A percentile compares a stretch with the other conserved stretches of the same genome.
phyloP scores from a whole-genome alignment of 208 protist genomes.

The Angomonas deanei region DNA sequence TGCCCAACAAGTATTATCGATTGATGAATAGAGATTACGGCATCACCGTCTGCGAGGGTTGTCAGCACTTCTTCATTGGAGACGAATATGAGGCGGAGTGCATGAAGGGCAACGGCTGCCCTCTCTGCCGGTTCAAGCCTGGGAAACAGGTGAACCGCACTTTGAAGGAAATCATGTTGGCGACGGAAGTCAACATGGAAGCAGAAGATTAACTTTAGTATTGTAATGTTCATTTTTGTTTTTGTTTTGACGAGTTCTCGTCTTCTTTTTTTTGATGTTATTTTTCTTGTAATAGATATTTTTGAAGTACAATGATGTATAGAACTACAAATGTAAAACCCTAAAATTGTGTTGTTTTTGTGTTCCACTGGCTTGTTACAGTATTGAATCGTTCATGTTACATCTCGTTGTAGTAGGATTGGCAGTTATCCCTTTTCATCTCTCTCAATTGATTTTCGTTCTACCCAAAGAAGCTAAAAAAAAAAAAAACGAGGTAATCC shows the following conservation, averaged over 20 bases:
- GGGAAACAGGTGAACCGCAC: conserved; percentile 44
- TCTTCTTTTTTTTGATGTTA: conserved; percentile 4
- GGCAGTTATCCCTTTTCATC: too few relatives aligned
- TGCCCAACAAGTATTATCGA: conserved; percentile 88
- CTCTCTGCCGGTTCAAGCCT: conserved; percentile 82
- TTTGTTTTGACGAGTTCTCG: neutral
- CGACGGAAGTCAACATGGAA: conserved; percentile 16
- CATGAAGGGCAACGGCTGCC: conserved; percentile 86
- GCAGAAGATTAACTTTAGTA: neutral
- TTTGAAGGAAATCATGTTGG: conserved; percentile 56
- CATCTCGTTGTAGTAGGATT: too few relatives aligned
- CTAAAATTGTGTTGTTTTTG: too few relatives aligned
- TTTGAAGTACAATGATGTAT: neutral
- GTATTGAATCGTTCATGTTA: too few relatives aligned
- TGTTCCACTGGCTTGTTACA: too few relatives aligned
- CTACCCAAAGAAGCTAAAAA: neutral
- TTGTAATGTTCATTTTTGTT: conserved; percentile 10
- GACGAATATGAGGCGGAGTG: conserved; percentile 88
- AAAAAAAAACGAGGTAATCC: neutral
- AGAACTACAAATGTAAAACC: neutral
- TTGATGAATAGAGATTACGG: conserved; percentile 67
- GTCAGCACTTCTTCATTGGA: conserved; percentile 92
- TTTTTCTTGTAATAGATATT: neutral
- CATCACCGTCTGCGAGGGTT: conserved; percentile 85
- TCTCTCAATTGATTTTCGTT: neutral